Evolutionary conservation across 176 grass and related monocot species (phyloP), one percentile per base, ranked within the genome.

Genomic region (Triticum urartu): DNA sequence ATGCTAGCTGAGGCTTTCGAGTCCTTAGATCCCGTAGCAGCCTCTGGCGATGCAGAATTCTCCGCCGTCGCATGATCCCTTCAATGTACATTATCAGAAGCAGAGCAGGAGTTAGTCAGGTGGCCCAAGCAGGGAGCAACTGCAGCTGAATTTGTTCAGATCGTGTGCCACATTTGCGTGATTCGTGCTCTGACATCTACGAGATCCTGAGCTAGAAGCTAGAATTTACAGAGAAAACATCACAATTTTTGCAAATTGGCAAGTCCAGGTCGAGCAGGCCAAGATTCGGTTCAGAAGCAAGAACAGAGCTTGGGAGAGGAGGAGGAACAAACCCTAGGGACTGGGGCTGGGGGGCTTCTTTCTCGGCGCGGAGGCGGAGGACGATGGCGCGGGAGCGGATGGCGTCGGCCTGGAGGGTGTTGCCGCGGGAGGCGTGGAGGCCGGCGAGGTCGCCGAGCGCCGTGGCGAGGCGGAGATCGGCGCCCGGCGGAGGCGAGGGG

Each of bases 391-490:
- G 92, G 87, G 90, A 90, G 63, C 90, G 89, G 72, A 98, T 82
- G 66, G 94, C 93, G 72, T 93, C 93, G 75, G 95, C 83, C 47
- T 89, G 90, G 59, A 95, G 81, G 15, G 93, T 88, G 80, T 91
- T 52, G 0, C 95, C 92, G 35, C 87, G 67, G 34, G 89, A 95
- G 39, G 87, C 88, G 78, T 97, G 91, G 43, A 97, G 87, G 35
- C 85, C 89, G 8, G 95, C 89, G 13, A 95, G 95, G 79, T 95
- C 95, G 47, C 79, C 72, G 72, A 98, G 91, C n/a, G 95, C 93
- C 20, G 95, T 45, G 83, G 89, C 84, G 68, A 93, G 86, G 39
- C 86, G 87, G 60, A 91, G 91, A 42, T 95, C 85, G 47, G 59
- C 42, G 65, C 39, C 42, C 12, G 87, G 18, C 24, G 78, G 7